Conservation (phyloP, 2,329 filamentous ascomycete genomes). For the Aureobasidium zeae region DNA sequence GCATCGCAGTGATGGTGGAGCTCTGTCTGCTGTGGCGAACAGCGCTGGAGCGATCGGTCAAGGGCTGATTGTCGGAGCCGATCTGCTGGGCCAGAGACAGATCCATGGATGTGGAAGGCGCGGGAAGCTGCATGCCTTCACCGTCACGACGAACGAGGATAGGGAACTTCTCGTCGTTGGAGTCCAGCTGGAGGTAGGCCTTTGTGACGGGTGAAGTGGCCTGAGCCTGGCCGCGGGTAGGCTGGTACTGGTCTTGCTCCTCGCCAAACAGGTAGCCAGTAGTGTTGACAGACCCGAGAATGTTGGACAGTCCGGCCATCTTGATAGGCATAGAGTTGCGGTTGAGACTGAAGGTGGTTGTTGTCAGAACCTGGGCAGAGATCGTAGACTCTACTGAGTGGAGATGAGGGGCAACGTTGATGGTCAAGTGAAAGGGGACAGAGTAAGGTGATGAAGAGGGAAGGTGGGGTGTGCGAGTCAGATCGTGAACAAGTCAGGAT, state of each 20-base stretch:
- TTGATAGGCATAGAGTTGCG: constrained; percentile 87
- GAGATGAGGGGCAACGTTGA: neutral
- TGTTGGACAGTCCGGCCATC: constrained; percentile 36
- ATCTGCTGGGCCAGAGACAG: constrained; percentile 44
- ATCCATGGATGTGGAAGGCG: constrained; percentile 72
- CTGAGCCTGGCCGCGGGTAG: constrained; percentile 31
- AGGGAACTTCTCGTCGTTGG: constrained; percentile 76
- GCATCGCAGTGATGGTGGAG: constrained; percentile 29
- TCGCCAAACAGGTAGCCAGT: constrained; percentile 78
- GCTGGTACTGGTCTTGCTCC: constrained; percentile 49
- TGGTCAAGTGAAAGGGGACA: constrained; percentile 3
- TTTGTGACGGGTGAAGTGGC: constrained; percentile 55
- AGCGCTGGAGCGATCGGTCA: constrained; percentile 52
- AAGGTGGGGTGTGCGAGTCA: neutral
- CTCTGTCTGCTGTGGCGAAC: constrained; percentile 35
- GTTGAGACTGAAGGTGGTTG: constrained; percentile 52
- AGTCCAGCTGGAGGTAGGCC: constrained; percentile 60
- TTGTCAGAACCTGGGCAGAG: neutral
- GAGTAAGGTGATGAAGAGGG: neutral
- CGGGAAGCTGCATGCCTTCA: constrained; percentile 58
- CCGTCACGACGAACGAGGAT: constrained; percentile 62
- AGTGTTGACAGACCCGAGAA: constrained; percentile 74
- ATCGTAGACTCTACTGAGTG: neutral
- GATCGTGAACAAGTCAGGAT: neutral
- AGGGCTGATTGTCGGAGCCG: constrained; percentile 24